Conservation (phyloP, 2,329 filamentous ascomycete species). For the Tolypocladium inflatum region DNA sequence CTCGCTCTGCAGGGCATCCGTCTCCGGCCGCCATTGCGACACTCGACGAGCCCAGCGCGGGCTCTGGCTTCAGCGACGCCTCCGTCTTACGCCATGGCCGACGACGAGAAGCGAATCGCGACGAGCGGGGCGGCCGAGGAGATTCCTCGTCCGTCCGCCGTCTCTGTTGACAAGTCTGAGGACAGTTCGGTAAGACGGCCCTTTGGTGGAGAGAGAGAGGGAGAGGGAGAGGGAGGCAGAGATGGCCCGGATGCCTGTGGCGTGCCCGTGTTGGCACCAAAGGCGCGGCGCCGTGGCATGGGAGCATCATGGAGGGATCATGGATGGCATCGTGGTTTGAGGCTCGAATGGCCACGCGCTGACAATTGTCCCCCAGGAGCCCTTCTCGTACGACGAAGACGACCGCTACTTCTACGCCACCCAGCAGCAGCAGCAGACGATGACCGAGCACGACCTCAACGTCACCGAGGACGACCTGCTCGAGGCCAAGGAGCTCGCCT, state of each 20-base stretch:
- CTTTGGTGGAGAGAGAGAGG: background rate
- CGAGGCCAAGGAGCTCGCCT: conserved; percentile 34
- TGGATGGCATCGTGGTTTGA: background rate
- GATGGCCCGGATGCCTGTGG: background rate
- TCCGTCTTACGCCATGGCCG: conserved; percentile 14
- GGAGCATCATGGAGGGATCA: background rate
- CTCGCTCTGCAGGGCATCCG: background rate
- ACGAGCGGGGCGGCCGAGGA: conserved; percentile 10
- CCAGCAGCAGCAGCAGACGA: conserved; percentile 13
- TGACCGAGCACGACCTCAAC: conserved; percentile 29
- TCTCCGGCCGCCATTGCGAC: conserved; percentile 1
- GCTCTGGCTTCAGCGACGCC: conserved; percentile 5
- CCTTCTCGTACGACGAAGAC: conserved; percentile 29
- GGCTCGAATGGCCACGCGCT: background rate
- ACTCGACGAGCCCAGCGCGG: conserved; percentile 4
- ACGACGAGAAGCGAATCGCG: conserved; percentile 18
- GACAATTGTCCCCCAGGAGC: conserved; percentile 12
- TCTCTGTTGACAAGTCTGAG: conserved; percentile 6
- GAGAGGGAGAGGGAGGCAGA: no score
- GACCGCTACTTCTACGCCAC: conserved; percentile 19
- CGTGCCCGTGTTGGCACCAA: background rate
- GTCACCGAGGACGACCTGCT: conserved; percentile 36
- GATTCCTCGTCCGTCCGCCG: conserved; percentile 8
- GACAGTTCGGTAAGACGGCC: conserved; percentile 4
- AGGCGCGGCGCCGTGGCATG: background rate